Base-by-base conservation (phyloP, 2,329 filamentous ascomycete genomes). In the Fusarium temperatum region DNA sequence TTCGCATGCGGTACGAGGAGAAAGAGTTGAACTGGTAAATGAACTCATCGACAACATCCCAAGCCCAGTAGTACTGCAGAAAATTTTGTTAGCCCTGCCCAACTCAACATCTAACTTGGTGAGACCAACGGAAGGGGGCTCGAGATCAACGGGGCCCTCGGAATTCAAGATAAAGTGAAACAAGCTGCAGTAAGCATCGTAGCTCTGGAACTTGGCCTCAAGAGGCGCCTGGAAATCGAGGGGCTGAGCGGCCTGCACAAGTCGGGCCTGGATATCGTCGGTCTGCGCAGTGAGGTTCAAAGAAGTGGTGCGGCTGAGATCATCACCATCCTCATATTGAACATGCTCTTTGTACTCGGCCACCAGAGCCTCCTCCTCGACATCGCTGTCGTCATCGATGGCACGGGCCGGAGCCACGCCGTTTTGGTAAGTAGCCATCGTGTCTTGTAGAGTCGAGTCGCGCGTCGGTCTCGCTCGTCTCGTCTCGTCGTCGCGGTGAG, bases 1-100 rank as follows among this genome's bases (percentile, higher is more conserved):
- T 91, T 77, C 95, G 92, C 84, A 97, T 95, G 81, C 96, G 92
- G 89, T 98, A 98, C 73, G 95, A 94, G 83, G 95, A 98, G 89
- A 99, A 99, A 68, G 95, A 97, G 89, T 99, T 98, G 89, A 99
- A 99, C 85, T 99, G 96, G 88, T 99, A 99, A 86, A 99, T 98
- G 88, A 99, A 99, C 85, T 99, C 96, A 84, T 99, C 96, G 85
- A 99, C 98, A 78, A 98, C 96, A 84, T 99, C 96, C 96, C 96
- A 99, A 47, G 96, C 96, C 96, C 96, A 99, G 88, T 96, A 98
- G 87, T 98, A 97, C 94, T 98, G 83, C 50, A 54, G 22, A 62
- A 45, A 35, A 18, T 57, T 66, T 55, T 59, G 65, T 78, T 70
- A 78, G 77, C 76, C 67, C 58, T 44, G 60, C 39, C 44, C 51